phyloP scores from a whole-genome alignment of 192 early-diverging fungal species.

The Kickxella alabastrina region DNA sequence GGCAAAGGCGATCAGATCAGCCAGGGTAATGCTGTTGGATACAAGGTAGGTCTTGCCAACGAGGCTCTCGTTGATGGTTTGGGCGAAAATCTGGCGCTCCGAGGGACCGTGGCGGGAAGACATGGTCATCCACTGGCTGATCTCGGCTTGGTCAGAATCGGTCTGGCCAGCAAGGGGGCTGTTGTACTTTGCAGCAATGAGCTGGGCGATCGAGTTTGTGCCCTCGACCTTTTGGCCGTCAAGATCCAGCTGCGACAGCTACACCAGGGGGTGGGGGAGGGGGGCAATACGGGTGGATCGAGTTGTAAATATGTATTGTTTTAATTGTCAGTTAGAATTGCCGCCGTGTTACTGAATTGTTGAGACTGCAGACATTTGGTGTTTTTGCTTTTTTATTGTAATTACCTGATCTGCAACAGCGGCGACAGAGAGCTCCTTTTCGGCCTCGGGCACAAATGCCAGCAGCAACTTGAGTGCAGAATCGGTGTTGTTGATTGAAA shows the following conservation, averaged over 20 bases:
- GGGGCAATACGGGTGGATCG: too few relatives aligned
- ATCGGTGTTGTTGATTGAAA: constrained; percentile 33
- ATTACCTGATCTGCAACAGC: constrained; percentile 39
- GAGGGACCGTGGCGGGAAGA: constrained; percentile 39
- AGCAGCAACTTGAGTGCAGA: constrained; percentile 43
- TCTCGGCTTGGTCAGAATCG: constrained; percentile 38
- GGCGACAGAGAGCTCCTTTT: constrained; percentile 23
- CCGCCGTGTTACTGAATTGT: too few relatives aligned
- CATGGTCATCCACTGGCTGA: constrained; percentile 55
- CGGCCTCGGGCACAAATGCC: constrained; percentile 31
- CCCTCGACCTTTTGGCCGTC: constrained; percentile 39
- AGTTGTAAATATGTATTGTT: too few relatives aligned
- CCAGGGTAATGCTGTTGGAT: constrained; percentile 59
- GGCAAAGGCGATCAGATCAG: constrained; percentile 65
- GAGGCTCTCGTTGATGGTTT: constrained; percentile 61
- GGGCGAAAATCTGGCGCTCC: constrained; percentile 46
- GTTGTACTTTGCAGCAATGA: constrained; percentile 41
- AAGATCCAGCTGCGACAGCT: constrained; percentile 36
- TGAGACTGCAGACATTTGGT: too few relatives aligned
- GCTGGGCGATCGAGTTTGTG: constrained; percentile 42
- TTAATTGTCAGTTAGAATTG: too few relatives aligned
- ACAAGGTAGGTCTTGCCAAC: constrained; percentile 64
- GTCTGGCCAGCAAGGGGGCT: constrained; percentile 31
- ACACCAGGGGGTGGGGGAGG: neutral
- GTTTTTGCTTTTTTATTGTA: too few relatives aligned